These are phyloP conservation scores for Cytospora leucostoma DNA, from an alignment of 2,329 filamentous ascomycete genomes.

Conservation along the genomic window DNA sequence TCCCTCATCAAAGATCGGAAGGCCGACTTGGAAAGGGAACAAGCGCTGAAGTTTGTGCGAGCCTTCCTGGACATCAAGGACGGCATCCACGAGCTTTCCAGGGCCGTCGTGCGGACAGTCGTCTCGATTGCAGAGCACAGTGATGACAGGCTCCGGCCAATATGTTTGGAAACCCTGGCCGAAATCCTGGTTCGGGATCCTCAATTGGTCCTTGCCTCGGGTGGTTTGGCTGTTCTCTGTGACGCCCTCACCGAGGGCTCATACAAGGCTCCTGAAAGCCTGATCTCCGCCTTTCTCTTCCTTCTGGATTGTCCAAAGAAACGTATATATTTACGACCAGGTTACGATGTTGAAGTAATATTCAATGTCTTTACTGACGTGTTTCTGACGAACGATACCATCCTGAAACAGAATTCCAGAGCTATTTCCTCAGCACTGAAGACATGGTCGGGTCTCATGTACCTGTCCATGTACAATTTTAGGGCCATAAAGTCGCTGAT, in stretches of 20 bases:
- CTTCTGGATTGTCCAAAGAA: slow-evolving; percentile 82
- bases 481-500: slow-evolving; percentile 79
- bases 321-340: slow-evolving; percentile 80
- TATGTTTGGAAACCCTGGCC: slow-evolving; percentile 88
- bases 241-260: slow-evolving; percentile 87
- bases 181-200: slow-evolving; percentile 90
- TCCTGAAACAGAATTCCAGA: slow-evolving; percentile 82
- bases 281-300: slow-evolving; percentile 85
- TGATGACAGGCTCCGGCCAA: slow-evolving; percentile 83
- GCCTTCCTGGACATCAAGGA: slow-evolving; percentile 95
- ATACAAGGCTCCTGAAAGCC: slow-evolving; percentile 88
- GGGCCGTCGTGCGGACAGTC: slow-evolving; percentile 83
- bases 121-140: slow-evolving; percentile 86
- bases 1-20: slow-evolving; percentile 95
- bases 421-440: slow-evolving; percentile 91
- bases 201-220: slow-evolving; percentile 75
- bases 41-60: slow-evolving; percentile 93
- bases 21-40: slow-evolving; percentile 94
- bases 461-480: slow-evolving; percentile 84
- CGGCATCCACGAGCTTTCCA: slow-evolving; percentile 83
- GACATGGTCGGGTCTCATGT: slow-evolving; percentile 91
- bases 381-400: slow-evolving; percentile 56
- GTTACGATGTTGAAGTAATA: slow-evolving; percentile 83
- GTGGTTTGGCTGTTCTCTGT: slow-evolving; percentile 84
- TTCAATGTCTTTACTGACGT: slow-evolving; percentile 95